phyloP scores from a whole-genome alignment of 208 protist species.

The Leishmania tropica region DNA sequence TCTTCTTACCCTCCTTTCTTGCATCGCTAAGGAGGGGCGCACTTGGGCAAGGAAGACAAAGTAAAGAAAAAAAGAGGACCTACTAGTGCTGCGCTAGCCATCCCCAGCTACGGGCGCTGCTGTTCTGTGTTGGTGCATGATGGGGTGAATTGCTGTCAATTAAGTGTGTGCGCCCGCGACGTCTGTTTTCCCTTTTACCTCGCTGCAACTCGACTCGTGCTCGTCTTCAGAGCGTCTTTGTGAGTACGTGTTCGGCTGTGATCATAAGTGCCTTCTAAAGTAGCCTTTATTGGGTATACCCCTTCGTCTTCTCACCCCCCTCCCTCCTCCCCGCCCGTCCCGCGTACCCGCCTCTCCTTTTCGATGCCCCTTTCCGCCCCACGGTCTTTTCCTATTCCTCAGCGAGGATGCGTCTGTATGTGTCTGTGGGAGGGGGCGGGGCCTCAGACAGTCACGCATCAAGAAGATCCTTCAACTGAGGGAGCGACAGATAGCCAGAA shows the following conservation, averaged over 20 bases:
- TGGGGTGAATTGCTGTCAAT: not conserved
- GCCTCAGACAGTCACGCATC: not conserved
- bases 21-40: not conserved
- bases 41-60: not conserved
- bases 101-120: not conserved
- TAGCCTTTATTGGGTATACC: not conserved
- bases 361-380: not conserved
- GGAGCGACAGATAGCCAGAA: not conserved
- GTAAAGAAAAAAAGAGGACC: not conserved
- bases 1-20: not conserved
- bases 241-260: constrained; percentile 28
- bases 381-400: not conserved
- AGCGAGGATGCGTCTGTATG: not conserved
- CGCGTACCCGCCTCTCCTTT: not conserved
- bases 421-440: not conserved
- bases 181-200: constrained; percentile 2
- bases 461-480: not conserved
- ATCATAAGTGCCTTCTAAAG: not conserved
- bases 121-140: not conserved
- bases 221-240: not conserved
- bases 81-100: not conserved
- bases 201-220: not conserved
- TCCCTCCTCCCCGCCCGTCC: not conserved
- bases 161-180: not conserved
- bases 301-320: not conserved